Base-by-base conservation (phyloP, 208 protist species). In the Trypanosomatidae sp. region DNA sequence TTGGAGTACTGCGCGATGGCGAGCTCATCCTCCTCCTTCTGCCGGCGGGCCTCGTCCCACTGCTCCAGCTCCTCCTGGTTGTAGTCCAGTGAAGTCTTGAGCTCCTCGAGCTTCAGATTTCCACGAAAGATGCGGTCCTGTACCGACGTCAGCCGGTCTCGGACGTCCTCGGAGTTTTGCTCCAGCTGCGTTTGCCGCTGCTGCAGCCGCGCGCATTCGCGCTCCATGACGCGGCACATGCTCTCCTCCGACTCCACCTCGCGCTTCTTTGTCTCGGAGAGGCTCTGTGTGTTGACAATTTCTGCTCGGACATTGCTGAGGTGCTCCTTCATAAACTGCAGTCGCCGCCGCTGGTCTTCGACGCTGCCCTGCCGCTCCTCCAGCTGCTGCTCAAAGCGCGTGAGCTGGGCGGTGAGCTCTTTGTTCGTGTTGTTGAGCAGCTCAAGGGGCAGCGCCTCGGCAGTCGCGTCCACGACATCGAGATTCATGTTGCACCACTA, bases 31-130 rank as follows among this genome's bases (percentile, higher is more conserved):
- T 97, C 94, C 74, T 98, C 95, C 82, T 98, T 98, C 73, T 98
- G 97, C 59, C 85, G 72, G 30, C 88, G 83, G 1, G 97, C 97
- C 50, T 96, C 60, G 65, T 97, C 91, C 95, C 97, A 98, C 85
- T 98, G 95, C 79, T 98, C 94, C 7, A 99, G 81, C 83, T 98
- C 93, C 64, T 98, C 93, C 78, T 98, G 94, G 77, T 98, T 97
- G 83, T 95, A 97, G 74, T 90, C 86, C 91, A 98, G 91, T n/a
- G 94, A 84, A 0, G 77, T 64, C 76, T 97, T 97, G 65, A 98
- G 85, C 67, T 90, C 83, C 66, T 98, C 97, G 75, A 98, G 91
- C 69, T 89, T 88, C 33, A 98, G 88, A 78, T 98, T 98, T 41
- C 91, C 89, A 55, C 90, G 86, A 67, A 98, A 98, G 39, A 98